Evolutionary conservation across 2,329 filamentous ascomycete species (phyloP), one percentile per base, ranked within the genome.

Genomic region (Cladosporium velox): DNA sequence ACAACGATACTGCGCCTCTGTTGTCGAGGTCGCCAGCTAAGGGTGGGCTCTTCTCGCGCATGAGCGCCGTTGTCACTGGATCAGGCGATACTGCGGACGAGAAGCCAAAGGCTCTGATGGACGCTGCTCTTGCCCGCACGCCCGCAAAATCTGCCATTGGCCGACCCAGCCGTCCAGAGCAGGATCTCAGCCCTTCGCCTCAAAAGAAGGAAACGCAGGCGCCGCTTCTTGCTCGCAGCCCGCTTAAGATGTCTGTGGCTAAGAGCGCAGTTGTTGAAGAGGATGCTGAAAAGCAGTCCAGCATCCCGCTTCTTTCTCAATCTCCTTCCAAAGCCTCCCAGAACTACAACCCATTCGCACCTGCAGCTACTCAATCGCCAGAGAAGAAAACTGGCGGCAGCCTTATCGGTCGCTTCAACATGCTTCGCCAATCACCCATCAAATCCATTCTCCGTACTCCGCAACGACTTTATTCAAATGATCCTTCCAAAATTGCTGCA

Each of bases 391-490:
- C 65, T 2, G 69, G 70, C 18, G 76, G 74, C 64, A 78, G 79
- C 55, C 72, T 80, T 30, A 75, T 81, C 38, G 75, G 77, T 26
- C 81, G 78, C 67, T 77, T 79, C 67, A 80, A 81, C 65, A 72
- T 87, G 7, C 83, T 86, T 32, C 84, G 79, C n/a, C 72, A 84
- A 32, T 78, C 79, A n/a, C 80, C 81, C 14, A 80, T 89, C 67
- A 88, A 85, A 70, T 88, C 86, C 1, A 89, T 90, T 67, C 83
- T 90, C n/a, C 85, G 87, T 80, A 78, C 83, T 73, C 78, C 87
- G 74, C 73, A 85, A 78, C 74, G 87, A 71, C 79, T 87, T 49
- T 88, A 87, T 75, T 88, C 86, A 1, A 79, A 83, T 64, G 85
- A 88, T 68, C 85, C 85, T 3, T 70, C 77, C 54, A 87, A 88